Evolutionary conservation across 352 stramenopile genomes (phyloP).

Genomic region (Globisporangium abappressorium): DNA sequence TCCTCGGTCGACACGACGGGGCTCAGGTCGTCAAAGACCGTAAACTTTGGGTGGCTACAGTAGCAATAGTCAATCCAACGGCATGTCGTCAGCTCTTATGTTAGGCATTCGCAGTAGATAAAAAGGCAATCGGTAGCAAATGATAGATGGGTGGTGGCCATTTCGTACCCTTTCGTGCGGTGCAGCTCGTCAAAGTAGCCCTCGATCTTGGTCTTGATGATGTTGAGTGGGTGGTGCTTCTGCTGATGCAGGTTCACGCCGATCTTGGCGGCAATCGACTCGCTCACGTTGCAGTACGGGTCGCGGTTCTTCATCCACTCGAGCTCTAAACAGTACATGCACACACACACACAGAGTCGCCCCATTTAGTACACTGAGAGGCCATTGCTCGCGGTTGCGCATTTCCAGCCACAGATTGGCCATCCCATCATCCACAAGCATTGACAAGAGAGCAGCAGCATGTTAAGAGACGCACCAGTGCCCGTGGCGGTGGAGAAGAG

Average conservation of each 20-base stretch:
- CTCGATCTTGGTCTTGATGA: conserved; percentile 93
- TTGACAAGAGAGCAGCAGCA: background rate
- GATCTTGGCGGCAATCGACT: conserved; percentile 86
- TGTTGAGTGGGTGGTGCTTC: conserved; percentile 88
- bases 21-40: conserved; percentile 83
- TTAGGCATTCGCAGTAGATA: background rate
- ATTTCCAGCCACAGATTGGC: conserved; percentile 3
- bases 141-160: background rate
- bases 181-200: conserved; percentile 85
- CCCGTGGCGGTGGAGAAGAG: background rate
- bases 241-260: conserved; percentile 84
- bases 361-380: background rate
- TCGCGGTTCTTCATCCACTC: conserved; percentile 80
- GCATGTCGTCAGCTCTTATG: too few species aligned
- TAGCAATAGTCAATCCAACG: too few species aligned
- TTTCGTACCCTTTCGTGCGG: conserved; percentile 42
- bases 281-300: conserved; percentile 85
- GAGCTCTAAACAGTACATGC: conserved; percentile 30
- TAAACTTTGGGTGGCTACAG: conserved; percentile 67
- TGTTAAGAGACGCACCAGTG: background rate
- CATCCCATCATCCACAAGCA: too few species aligned
- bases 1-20: conserved; percentile 86
- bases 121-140: background rate
- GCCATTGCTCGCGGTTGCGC: background rate
- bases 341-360: background rate